Percentiles rank a stretch among this genome's conserved stretches.
Evolutionary conservation across 768 basidiomycete species (phyloP).

Genomic region (Podaxis sp.): DNA sequence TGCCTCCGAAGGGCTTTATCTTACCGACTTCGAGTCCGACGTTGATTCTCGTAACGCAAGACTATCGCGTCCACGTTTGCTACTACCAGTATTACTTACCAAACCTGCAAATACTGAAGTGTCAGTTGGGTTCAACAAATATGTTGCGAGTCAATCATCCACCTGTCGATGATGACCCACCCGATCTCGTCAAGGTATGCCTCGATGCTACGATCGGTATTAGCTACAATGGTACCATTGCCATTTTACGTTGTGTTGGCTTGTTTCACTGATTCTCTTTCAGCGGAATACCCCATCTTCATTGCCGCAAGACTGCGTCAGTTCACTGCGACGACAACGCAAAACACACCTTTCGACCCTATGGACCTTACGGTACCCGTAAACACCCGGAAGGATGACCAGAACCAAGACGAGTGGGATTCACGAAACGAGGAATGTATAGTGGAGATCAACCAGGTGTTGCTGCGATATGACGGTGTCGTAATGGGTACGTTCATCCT

Average conservation of each 20-base stretch:
- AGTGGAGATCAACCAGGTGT: slow-evolving; percentile 42
- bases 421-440: slow-evolving; percentile 56
- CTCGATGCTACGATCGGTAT: slow-evolving; percentile 58
- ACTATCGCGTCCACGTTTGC: slow-evolving; percentile 53
- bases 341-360: slow-evolving; percentile 30
- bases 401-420: slow-evolving; percentile 46
- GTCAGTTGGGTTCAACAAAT: slow-evolving; percentile 43
- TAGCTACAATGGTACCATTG: slow-evolving; percentile 37
- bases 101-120: slow-evolving; percentile 45
- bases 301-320: slow-evolving; percentile 62
- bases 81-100: slow-evolving; percentile 47
- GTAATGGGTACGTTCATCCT: neutral
- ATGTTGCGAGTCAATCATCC: slow-evolving; percentile 33
- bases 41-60: slow-evolving; percentile 63
- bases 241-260: neutral
- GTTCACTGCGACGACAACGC: slow-evolving; percentile 40
- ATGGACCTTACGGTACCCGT: slow-evolving; percentile 43
- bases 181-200: slow-evolving; percentile 34
- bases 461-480: neutral
- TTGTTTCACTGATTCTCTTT: neutral
- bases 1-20: slow-evolving; percentile 57
- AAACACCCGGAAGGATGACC: slow-evolving; percentile 25
- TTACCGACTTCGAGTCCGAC: slow-evolving; percentile 53
- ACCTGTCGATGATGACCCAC: slow-evolving; percentile 22
- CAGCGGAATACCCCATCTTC: slow-evolving; percentile 52